Conservation (phyloP, 148 eudicot species). For the Dianthus caryophyllus region DNA sequence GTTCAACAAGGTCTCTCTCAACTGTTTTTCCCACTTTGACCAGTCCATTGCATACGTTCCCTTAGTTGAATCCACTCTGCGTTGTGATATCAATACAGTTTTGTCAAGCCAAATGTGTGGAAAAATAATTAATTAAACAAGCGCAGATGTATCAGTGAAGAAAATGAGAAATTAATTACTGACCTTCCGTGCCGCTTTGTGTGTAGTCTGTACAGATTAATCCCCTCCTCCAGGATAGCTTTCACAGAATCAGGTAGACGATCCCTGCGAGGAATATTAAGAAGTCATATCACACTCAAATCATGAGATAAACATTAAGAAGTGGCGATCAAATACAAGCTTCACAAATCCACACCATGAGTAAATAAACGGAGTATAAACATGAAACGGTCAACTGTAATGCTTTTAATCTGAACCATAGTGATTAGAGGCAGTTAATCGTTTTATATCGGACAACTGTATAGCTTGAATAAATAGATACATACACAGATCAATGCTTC, state of each 20-base stretch:
- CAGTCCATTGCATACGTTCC: conserved; percentile 77
- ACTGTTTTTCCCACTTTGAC: conserved; percentile 77
- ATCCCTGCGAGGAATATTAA: conserved; percentile 31
- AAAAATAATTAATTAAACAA: not conserved
- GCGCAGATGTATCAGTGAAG: not conserved
- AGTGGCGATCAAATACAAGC: not conserved
- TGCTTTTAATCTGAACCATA: not conserved
- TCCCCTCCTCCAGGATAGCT: conserved; percentile 77
- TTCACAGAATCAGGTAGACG: conserved; percentile 65
- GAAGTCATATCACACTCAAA: not conserved
- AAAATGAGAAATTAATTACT: conserved; percentile 12
- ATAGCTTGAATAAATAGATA: not conserved
- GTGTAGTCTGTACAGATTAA: conserved; percentile 67
- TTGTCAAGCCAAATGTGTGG: too few relatives aligned
- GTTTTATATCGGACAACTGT: too few relatives aligned
- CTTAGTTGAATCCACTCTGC: conserved; percentile 77
- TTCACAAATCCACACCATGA: not conserved
- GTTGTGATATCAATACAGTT: conserved; percentile 3
- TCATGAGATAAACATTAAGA: not conserved
- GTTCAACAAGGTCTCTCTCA: conserved; percentile 49
- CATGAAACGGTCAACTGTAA: not conserved
- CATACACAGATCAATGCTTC: not conserved
- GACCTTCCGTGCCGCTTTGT: conserved; percentile 69
- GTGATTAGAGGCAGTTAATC: too few relatives aligned
- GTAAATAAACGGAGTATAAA: not conserved